Conservation (phyloP, 1,139 yeast species). For the Suhomyces kunorum region DNA sequence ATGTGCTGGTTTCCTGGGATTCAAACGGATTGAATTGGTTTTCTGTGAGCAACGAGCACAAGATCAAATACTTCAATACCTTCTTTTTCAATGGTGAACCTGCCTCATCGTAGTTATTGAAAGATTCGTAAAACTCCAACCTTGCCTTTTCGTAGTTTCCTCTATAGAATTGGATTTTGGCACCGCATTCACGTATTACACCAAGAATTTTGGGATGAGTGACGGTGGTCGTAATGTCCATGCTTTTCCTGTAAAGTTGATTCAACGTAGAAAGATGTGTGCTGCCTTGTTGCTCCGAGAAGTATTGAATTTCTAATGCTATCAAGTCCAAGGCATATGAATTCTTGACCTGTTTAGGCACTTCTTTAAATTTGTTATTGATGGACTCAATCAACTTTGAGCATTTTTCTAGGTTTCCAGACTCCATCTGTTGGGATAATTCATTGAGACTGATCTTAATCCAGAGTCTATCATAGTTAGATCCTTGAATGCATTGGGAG, state of each 20-base stretch:
- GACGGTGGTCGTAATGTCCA: conserved; percentile 57
- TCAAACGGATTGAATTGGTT: conserved; percentile 69
- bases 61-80: conserved; percentile 60
- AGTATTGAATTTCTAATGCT: conserved; percentile 63
- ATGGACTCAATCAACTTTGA: conserved; percentile 41
- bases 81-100: conserved; percentile 60
- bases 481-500: conserved; percentile 13
- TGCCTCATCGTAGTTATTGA: conserved; percentile 77
- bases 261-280: conserved; percentile 43
- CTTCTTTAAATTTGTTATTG: conserved; percentile 38
- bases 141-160: conserved; percentile 64
- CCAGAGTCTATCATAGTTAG: conserved; percentile 54
- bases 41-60: conserved; percentile 65
- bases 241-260: conserved; percentile 50
- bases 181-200: conserved; percentile 73
- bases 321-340: conserved; percentile 60
- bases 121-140: conserved; percentile 67
- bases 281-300: conserved; percentile 29
- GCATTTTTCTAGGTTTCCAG: conserved; percentile 38
- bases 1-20: conserved; percentile 57
- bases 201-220: conserved; percentile 78
- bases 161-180: conserved; percentile 62
- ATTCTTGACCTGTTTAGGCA: conserved; percentile 46
- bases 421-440: conserved; percentile 50
- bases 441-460: conserved; percentile 55